These are phyloP conservation scores for Lanmaoa pseudosensibilis DNA, from an alignment of 768 basidiomycete genomes.

Conservation along the genomic window DNA sequence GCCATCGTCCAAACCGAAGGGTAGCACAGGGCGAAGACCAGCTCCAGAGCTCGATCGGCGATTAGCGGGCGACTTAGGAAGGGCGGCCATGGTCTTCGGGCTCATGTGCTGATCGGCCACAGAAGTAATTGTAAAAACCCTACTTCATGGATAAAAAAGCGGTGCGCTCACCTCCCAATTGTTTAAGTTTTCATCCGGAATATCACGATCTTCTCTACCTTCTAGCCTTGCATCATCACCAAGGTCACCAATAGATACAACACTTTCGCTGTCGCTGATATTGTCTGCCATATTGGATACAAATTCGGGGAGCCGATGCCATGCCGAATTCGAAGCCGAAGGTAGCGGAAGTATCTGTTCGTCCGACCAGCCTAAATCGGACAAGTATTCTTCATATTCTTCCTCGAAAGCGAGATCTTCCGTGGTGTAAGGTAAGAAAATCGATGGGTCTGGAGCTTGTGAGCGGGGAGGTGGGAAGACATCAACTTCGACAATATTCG, in stretches of 20 bases:
- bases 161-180: conserved; percentile 84
- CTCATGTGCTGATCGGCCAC: conserved; percentile 79
- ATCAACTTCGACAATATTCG: conserved; percentile 79
- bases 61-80: conserved; percentile 86
- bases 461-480: conserved; percentile 94
- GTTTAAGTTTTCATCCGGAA: conserved; percentile 78
- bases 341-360: conserved; percentile 45
- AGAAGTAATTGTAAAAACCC: background rate
- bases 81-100: conserved; percentile 89
- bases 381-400: conserved; percentile 94
- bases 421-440: conserved; percentile 87
- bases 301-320: conserved; percentile 81
- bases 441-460: conserved; percentile 77
- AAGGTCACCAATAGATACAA: conserved; percentile 85
- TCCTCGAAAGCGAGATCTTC: conserved; percentile 95
- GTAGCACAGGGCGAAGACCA: conserved; percentile 78
- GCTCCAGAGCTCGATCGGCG: conserved; percentile 83
- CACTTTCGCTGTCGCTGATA: conserved; percentile 94
- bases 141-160: background rate
- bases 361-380: conserved; percentile 78
- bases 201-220: conserved; percentile 61
- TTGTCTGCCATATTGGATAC: conserved; percentile 80
- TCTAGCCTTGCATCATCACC: conserved; percentile 75
- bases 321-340: conserved; percentile 53
- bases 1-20: conserved; percentile 74